Evolutionary conservation across 139 green algal genomes (phyloP), one percentile per base, ranked within the genome.

Genomic region (Coccomyxa sp.): DNA sequence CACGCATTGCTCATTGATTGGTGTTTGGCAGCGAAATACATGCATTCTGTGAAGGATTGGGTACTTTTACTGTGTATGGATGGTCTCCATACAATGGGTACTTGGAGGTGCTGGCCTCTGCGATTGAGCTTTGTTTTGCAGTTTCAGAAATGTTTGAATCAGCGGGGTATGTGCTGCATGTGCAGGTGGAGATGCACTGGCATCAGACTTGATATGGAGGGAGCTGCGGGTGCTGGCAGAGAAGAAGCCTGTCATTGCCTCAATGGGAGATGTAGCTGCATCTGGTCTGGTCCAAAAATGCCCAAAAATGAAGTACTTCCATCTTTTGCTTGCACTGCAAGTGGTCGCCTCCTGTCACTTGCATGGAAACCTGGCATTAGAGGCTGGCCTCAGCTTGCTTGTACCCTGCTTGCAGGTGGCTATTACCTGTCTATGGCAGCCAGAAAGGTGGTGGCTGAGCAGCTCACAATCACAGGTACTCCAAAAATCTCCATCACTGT

Each of bases 401-500:
- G 9, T 9, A 71, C 9, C 10, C 1, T 71, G 63, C 7, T 18
- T 60, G 76, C 76, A 82, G 79, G 79, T 3, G 96, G 96, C 13
- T 99, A 98, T 88, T 99, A 99, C 91, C 95, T 99, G 89, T 85
- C 90, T 66, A 98, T 99, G 96, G 87, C 51, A 7, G 81, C 79
- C 74, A 82, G 30, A 66, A 82, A 87, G 18, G 95, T 99, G 30
- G 92, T 99, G 27, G 96, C 96, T 27, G 90, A 98, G 89, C 77
- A 87, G 1, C 88, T 98, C 17, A 99, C 96, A 23, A 90, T 99
- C 82, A 99, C 96, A 10, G 96, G 96, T 31, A 51, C 7, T 51
- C 38, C 38, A 51, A 51, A 51, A 51, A 7, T n/a, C 3, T 51
- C 38, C 38, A 51, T 51, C 38, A 51, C 3, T 51, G 38, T 51